A percentile compares a stretch with the other conserved stretches of the same genome.
phyloP scores from a whole-genome alignment of 352 stramenopile genomes.

The Blastocystis sp. region DNA sequence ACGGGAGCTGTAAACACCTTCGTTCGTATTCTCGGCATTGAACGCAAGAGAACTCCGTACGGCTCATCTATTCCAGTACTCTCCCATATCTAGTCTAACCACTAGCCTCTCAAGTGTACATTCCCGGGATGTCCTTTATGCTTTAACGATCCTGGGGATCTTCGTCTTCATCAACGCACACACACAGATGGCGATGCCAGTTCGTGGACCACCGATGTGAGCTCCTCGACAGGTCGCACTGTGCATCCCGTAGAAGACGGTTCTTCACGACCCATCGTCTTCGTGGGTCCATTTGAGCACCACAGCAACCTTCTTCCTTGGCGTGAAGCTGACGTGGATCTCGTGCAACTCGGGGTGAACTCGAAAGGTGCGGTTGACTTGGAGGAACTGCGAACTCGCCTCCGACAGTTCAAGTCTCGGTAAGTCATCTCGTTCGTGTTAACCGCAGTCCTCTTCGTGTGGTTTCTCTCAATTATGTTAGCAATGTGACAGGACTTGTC shows the following conservation, averaged over 20 bases:
- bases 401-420: slow-evolving; percentile 68
- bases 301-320: slow-evolving; percentile 94
- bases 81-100: not conserved
- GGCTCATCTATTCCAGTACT: not conserved
- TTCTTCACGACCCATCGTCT: slow-evolving; percentile 73
- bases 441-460: slow-evolving; percentile 64
- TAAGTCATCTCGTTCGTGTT: slow-evolving; percentile 64
- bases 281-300: slow-evolving; percentile 87
- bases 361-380: slow-evolving; percentile 69
- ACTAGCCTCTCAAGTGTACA: not conserved
- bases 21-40: slow-evolving; percentile 70
- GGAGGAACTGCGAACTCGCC: slow-evolving; percentile 66
- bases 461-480: slow-evolving; percentile 77
- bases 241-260: slow-evolving; percentile 1
- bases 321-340: slow-evolving; percentile 79
- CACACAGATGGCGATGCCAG: slow-evolving; percentile 59
- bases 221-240: not conserved
- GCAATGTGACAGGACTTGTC: slow-evolving; percentile 88
- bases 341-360: slow-evolving; percentile 68
- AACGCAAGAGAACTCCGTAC: slow-evolving; percentile 56
- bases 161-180: slow-evolving; percentile 59
- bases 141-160: slow-evolving; percentile 43
- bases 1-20: slow-evolving; percentile 77
- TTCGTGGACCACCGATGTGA: slow-evolving; percentile 30
- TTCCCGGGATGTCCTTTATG: slow-evolving; percentile 55